Percentiles rank a stretch among this genome's conserved stretches.
These are phyloP conservation scores for Auricularia sp. DNA, from an alignment of 768 basidiomycete species.

Conservation along the genomic window DNA sequence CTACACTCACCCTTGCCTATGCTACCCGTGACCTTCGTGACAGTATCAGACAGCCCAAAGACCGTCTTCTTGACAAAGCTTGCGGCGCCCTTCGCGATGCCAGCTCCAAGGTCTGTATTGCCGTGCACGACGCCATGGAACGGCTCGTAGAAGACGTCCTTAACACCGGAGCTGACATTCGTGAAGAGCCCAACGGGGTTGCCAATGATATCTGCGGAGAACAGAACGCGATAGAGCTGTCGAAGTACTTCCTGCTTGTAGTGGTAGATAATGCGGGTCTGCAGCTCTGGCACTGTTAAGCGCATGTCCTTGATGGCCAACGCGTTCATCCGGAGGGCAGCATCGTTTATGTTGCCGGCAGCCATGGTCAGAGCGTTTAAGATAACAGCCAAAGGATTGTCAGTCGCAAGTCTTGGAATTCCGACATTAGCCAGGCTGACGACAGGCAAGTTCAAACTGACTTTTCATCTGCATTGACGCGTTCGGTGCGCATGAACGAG, in stretches of 20 bases:
- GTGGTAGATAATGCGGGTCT: constrained; percentile 77
- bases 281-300: constrained; percentile 71
- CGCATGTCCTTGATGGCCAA: constrained; percentile 92
- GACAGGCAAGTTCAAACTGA: constrained; percentile 27
- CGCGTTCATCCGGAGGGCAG: constrained; percentile 87
- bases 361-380: constrained; percentile 95
- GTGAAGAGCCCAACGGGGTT: constrained; percentile 97
- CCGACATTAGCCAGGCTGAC: neutral
- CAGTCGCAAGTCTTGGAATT: constrained; percentile 23
- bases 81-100: constrained; percentile 93
- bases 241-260: constrained; percentile 89
- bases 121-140: constrained; percentile 95
- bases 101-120: constrained; percentile 86
- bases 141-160: constrained; percentile 97
- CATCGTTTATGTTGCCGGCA: constrained; percentile 92
- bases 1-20: constrained; percentile 72
- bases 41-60: constrained; percentile 88
- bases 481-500: constrained; percentile 95
- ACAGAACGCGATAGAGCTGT: constrained; percentile 90
- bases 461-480: constrained; percentile 90
- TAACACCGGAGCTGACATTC: constrained; percentile 94
- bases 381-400: constrained; percentile 87
- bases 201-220: constrained; percentile 95
- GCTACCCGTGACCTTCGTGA: constrained; percentile 97
- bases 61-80: constrained; percentile 99